phyloP scores from a whole-genome alignment of 139 green algal genomes.

The Dunaliella sp. region DNA sequence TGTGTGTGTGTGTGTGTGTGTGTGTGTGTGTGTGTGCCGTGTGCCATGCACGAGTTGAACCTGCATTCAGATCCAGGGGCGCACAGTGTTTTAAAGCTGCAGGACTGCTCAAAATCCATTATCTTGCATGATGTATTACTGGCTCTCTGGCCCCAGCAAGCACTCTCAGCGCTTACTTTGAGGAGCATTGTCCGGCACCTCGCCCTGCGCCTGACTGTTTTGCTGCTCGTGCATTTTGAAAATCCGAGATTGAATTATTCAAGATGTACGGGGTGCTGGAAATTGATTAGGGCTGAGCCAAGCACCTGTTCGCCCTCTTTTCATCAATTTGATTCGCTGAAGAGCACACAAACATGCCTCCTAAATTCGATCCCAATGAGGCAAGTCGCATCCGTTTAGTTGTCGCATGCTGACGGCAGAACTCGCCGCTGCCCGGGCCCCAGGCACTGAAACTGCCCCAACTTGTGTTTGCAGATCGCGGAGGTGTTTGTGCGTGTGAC shows the following conservation, averaged over 20 bases:
- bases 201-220: not conserved
- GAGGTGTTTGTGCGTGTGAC: conserved; percentile 98
- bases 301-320: not conserved
- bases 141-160: no score
- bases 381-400: not conserved
- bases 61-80: no score
- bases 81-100: no score
- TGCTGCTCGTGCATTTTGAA: no score
- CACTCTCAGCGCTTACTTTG: no score
- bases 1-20: not conserved
- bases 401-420: not conserved
- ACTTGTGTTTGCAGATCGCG: conserved; percentile 32
- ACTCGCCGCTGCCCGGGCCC: not conserved
- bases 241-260: no score
- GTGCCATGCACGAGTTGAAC: no score
- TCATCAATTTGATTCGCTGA: not conserved
- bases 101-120: no score
- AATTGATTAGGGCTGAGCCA: not conserved
- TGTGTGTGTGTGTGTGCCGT: not conserved
- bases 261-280: not conserved
- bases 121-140: no score
- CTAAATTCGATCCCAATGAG: conserved; percentile 92
- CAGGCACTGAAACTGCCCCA: not conserved
- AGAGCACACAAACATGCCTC: conserved; percentile 67
- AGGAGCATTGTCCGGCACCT: not conserved